These are phyloP conservation scores for Fusarium veterinarium DNA, from an alignment of 2,329 filamentous ascomycete species.

Conservation along the genomic window DNA sequence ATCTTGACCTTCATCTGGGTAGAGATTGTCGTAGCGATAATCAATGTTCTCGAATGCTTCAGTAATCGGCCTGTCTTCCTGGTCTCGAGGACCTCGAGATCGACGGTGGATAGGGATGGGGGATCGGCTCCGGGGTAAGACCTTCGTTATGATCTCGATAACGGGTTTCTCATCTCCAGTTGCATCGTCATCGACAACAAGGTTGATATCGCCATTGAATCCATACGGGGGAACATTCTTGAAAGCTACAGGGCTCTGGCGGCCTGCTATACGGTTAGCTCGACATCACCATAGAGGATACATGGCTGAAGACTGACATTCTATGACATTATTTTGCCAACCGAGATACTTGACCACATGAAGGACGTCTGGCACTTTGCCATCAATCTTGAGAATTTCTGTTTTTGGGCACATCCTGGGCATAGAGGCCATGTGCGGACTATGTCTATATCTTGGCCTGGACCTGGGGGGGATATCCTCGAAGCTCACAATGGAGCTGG, in stretches of 20 bases:
- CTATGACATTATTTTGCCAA: slow-evolving; percentile 48
- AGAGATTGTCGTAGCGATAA: slow-evolving; percentile 44
- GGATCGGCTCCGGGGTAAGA: slow-evolving; percentile 43
- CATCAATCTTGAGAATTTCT: slow-evolving; percentile 44
- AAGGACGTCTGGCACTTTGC: slow-evolving; percentile 55
- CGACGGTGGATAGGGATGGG: slow-evolving; percentile 1
- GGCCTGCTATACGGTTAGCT: slow-evolving; percentile 46
- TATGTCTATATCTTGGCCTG: neutral
- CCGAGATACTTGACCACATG: slow-evolving; percentile 56
- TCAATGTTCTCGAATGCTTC: slow-evolving; percentile 42
- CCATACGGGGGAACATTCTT: slow-evolving; percentile 47
- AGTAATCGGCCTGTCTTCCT: slow-evolving; percentile 46
- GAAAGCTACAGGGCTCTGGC: slow-evolving; percentile 54
- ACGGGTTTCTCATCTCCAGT: slow-evolving; percentile 47
- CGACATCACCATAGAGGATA: neutral
- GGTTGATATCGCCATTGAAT: slow-evolving; percentile 39
- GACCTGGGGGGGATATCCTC: slow-evolving; percentile 26
- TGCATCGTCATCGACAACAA: slow-evolving; percentile 26
- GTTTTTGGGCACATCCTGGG: neutral
- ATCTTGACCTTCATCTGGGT: slow-evolving; percentile 40
- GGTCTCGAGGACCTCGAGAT: slow-evolving; percentile 5
- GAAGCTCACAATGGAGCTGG: slow-evolving; percentile 41
- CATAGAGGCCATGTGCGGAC: neutral
- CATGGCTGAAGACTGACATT: slow-evolving; percentile 47
- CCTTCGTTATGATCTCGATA: slow-evolving; percentile 57